Percentiles rank a stretch among this genome's conserved stretches.
phyloP scores from a whole-genome alignment of 305 asterid species.

The Coffea humblotiana region DNA sequence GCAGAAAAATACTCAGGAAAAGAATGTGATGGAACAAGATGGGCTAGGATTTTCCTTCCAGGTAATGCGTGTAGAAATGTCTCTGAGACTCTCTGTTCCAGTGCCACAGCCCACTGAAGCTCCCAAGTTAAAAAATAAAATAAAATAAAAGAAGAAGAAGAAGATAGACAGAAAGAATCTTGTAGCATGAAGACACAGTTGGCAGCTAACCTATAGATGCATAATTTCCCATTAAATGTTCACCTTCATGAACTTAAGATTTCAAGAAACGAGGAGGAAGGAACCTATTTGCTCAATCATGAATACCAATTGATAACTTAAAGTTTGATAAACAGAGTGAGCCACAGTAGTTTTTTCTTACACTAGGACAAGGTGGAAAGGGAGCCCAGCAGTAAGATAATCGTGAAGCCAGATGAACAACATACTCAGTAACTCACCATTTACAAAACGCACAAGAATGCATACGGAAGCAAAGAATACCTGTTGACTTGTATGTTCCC shows the following conservation, averaged over 20 bases:
- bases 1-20: not conserved
- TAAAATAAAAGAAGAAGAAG: not conserved
- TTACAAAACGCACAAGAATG: not conserved
- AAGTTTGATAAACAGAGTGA: not conserved
- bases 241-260: not conserved
- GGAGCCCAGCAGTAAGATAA: too few species aligned
- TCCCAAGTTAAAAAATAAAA: not conserved
- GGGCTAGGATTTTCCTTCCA: not conserved
- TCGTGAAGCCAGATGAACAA: not conserved
- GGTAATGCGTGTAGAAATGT: not conserved
- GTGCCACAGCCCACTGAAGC: not conserved
- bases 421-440: constrained; percentile 1
- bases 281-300: not conserved
- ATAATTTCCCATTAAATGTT: not conserved
- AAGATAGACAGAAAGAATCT: not conserved
- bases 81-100: not conserved
- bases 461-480: constrained; percentile 36
- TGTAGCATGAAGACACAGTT: not conserved
- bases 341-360: too few species aligned
- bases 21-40: not conserved
- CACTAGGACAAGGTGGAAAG: too few species aligned
- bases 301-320: not conserved
- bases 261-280: not conserved
- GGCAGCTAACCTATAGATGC: not conserved
- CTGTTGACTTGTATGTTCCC: constrained; percentile 91